These are phyloP conservation scores for Globisporangium mamillatum DNA, from an alignment of 352 stramenopile species.

Conservation along the genomic window DNA sequence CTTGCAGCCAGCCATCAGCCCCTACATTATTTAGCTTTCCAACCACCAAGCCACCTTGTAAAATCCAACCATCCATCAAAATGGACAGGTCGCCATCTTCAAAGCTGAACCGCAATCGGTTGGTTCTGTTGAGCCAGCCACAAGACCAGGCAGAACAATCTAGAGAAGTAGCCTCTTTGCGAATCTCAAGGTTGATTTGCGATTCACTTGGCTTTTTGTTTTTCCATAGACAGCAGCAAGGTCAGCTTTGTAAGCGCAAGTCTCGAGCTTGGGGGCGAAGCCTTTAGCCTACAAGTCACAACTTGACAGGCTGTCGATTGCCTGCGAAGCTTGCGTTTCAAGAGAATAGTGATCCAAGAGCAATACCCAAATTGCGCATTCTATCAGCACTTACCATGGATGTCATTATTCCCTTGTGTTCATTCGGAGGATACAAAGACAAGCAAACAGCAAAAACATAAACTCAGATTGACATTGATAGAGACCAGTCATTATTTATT, in stretches of 20 bases:
- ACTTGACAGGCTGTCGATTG: background rate
- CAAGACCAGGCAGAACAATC: background rate
- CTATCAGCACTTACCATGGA: background rate
- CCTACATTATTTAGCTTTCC: background rate
- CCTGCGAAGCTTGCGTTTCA: background rate
- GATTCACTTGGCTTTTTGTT: background rate
- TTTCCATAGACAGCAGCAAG: background rate
- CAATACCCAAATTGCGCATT: background rate
- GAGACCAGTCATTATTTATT: background rate
- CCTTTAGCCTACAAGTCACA: background rate
- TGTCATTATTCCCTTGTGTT: conserved; percentile 1
- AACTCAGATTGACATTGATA: background rate
- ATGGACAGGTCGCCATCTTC: background rate
- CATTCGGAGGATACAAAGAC: background rate
- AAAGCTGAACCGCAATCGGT: background rate
- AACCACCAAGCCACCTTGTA: background rate
- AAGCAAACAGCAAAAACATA: conserved; percentile 1
- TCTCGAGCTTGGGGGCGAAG: background rate
- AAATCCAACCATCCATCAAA: conserved; percentile 1
- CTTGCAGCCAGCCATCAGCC: background rate
- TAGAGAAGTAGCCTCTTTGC: background rate
- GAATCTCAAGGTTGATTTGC: background rate
- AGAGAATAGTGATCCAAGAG: conserved; percentile 5
- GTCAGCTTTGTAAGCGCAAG: conserved; percentile 5
- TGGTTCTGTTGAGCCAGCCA: background rate